Conservation (phyloP, 2,329 filamentous ascomycete species). For the Fusarium avenaceum region DNA sequence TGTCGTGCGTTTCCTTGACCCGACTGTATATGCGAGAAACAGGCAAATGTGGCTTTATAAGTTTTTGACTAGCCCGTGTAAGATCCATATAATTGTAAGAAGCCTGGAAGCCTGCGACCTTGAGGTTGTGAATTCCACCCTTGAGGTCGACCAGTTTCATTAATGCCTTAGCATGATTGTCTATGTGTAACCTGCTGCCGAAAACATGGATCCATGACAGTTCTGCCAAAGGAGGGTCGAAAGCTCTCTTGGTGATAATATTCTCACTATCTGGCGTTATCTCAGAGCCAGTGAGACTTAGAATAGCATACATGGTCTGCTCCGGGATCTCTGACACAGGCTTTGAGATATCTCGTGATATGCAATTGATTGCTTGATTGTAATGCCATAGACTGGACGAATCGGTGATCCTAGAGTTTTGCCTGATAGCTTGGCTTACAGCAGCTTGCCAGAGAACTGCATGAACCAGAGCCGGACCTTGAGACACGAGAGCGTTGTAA, state of each 20-base stretch:
- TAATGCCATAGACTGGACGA: conserved; percentile 9
- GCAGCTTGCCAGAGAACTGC: conserved; percentile 18
- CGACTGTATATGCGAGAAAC: background rate
- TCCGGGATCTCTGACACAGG: background rate
- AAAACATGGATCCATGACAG: conserved; percentile 21
- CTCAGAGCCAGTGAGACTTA: conserved; percentile 9
- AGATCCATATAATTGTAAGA: conserved; percentile 28
- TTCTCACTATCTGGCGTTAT: background rate
- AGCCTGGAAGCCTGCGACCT: conserved; percentile 2
- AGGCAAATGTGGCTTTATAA: background rate
- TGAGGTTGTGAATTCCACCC: conserved; percentile 6
- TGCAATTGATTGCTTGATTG: background rate
- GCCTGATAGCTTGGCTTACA: conserved; percentile 5
- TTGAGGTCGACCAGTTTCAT: conserved; percentile 12
- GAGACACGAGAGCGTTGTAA: conserved; percentile 12
- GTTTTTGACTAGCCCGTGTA: conserved; percentile 1
- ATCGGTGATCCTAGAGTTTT: background rate
- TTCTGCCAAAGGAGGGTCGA: conserved; percentile 6
- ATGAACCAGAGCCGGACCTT: conserved; percentile 15
- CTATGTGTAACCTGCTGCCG: conserved; percentile 9
- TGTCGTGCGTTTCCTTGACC: background rate
- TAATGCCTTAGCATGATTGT: background rate
- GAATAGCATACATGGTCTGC: conserved; percentile 21
- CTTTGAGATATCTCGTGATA: background rate
- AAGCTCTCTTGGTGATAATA: background rate